phyloP scores from a whole-genome alignment of 1,139 yeast species.

The Taphrina confusa region DNA sequence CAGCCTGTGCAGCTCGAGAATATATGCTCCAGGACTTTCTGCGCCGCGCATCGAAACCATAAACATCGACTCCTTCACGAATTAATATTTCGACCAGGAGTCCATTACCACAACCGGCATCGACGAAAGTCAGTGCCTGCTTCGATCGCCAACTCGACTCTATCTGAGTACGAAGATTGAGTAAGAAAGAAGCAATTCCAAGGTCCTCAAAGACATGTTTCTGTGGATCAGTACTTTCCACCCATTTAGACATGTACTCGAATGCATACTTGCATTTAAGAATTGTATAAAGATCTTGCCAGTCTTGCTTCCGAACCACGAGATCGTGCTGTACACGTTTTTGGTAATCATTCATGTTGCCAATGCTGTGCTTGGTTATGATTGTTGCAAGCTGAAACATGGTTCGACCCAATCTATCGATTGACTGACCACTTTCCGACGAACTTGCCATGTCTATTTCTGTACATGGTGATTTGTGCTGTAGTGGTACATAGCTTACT shows the following conservation, averaged over 20 bases:
- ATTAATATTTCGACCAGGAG: slow-evolving; percentile 71
- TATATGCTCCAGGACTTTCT: slow-evolving; percentile 84
- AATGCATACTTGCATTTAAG: slow-evolving; percentile 82
- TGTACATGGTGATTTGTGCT: not conserved
- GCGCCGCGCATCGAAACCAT: slow-evolving; percentile 86
- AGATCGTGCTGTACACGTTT: slow-evolving; percentile 86
- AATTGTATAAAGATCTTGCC: slow-evolving; percentile 78
- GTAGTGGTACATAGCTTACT: slow-evolving; percentile 35
- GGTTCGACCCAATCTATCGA: slow-evolving; percentile 70
- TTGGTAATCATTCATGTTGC: slow-evolving; percentile 79
- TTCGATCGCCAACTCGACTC: slow-evolving; percentile 36
- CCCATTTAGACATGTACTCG: slow-evolving; percentile 78
- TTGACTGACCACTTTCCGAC: slow-evolving; percentile 39
- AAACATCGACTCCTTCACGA: slow-evolving; percentile 77
- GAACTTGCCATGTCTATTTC: slow-evolving; percentile 1
- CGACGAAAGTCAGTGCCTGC: slow-evolving; percentile 67
- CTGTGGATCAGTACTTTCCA: slow-evolving; percentile 87
- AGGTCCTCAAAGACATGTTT: slow-evolving; percentile 96
- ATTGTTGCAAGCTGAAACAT: slow-evolving; percentile 79
- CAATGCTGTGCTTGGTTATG: slow-evolving; percentile 77
- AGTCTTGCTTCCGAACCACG: slow-evolving; percentile 76
- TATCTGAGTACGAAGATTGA: slow-evolving; percentile 66
- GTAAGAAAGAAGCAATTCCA: slow-evolving; percentile 90
- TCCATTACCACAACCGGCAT: slow-evolving; percentile 96
- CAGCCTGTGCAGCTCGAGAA: slow-evolving; percentile 60